Evolutionary conservation across 2,329 filamentous ascomycete species (phyloP).

Genomic region (Nemania bipapillata): DNA sequence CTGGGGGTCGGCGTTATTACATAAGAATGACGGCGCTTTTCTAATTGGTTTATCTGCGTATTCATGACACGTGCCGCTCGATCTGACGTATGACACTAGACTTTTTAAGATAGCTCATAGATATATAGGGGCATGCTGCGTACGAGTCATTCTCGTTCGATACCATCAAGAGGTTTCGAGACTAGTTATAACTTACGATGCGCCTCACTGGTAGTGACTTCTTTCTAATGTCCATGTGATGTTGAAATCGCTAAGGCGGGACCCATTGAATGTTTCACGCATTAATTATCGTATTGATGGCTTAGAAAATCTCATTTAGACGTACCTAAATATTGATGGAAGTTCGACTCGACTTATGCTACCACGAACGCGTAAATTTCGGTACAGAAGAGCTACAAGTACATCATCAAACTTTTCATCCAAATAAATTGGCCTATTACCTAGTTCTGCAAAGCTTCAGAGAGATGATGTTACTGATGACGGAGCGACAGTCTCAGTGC

Average conservation of each 20-base stretch:
- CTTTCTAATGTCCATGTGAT: background rate
- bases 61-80: background rate
- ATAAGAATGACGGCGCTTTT: constrained; percentile 1
- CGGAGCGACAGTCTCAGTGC: too few relatives aligned
- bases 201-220: background rate
- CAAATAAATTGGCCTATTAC: background rate
- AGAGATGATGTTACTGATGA: background rate
- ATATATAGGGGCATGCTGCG: background rate
- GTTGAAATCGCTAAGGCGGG: background rate
- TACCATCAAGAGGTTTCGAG: background rate
- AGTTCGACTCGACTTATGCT: background rate
- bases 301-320: background rate
- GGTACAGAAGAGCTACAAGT: background rate
- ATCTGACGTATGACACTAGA: background rate
- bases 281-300: background rate
- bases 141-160: background rate
- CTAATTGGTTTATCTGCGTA: background rate
- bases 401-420: background rate
- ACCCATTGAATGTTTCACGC: background rate
- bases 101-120: background rate
- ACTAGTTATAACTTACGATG: background rate
- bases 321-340: background rate
- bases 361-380: background rate
- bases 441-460: background rate
- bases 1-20: background rate